Evolutionary conservation across 805 yeast genomes (phyloP), one percentile per base, ranked within the genome.

Genomic region (Candida coleopterorum): DNA sequence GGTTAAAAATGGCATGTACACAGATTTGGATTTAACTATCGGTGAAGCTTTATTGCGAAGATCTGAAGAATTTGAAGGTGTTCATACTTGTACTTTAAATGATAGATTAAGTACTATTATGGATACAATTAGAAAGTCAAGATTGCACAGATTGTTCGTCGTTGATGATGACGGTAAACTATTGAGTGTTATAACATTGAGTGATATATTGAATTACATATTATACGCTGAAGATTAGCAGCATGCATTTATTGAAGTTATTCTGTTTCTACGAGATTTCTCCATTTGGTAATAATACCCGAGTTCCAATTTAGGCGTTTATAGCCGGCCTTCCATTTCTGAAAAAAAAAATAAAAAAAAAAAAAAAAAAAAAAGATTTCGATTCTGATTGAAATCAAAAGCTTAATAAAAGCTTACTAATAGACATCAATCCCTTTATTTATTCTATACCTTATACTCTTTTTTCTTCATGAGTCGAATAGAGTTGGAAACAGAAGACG

Each of bases 31-130:
- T 26, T 68, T 93, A 47, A 81, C 90, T 40, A 96, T 93, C 4
- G 99, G 98, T 3, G 97, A 93, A 59, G 97, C 97, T 0, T 68
- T 93, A 36, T 77, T 93, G 79, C 79, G 95, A 60, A 72, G 96
- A 54, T 81, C 95, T 4, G 96, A 89, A 48, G 97, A 93, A 56
- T 93, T 90, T 51, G 97, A 93, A 60, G 98, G 99, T 41, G 97
- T 93, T 10, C 86, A 88, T 61, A 93, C 97, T 0, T 93, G 98
- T 62, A 86, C 97, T 0, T 71, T 79, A 46, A 74, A 79, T 47
- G 99, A 93, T 57, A 74, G 89, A 44, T 66, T 93, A 40, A 82
- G 90, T 43, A 86, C 95, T 11, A 83, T 93, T 39, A 74, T 93
- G 79, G 96, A 89, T 56, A 89, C 95, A 24, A 87, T 93, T 41